phyloP scores from a whole-genome alignment of 352 stramenopile species.

The Phytophthora foliorum region DNA sequence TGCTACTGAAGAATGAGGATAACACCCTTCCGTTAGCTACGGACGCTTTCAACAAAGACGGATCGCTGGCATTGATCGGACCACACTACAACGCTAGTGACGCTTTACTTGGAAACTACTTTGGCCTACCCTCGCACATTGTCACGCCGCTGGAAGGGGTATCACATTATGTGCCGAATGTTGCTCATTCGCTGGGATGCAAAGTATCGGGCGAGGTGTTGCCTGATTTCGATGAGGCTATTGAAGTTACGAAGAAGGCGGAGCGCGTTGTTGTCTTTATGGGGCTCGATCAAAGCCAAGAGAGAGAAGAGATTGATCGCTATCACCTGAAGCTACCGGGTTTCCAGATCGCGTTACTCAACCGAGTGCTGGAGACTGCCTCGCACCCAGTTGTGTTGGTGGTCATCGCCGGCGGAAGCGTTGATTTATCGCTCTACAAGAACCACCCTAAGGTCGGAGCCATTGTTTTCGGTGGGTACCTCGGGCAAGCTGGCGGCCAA shows the following conservation, averaged over 20 bases:
- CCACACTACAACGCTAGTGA: conserved; percentile 76
- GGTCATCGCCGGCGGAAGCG: conserved; percentile 78
- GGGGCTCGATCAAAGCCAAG: conserved; percentile 70
- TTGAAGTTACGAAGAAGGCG: conserved; percentile 42
- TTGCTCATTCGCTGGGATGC: conserved; percentile 54
- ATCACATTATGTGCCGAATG: conserved; percentile 37
- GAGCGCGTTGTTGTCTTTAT: conserved; percentile 72
- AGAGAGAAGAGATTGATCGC: conserved; percentile 79
- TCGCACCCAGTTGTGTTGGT: conserved; percentile 78
- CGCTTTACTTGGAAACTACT: conserved; percentile 83
- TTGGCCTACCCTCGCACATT: conserved; percentile 68
- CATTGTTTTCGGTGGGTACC: conserved; percentile 78
- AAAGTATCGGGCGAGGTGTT: conserved; percentile 62
- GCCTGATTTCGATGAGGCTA: conserved; percentile 62
- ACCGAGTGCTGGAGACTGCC: conserved; percentile 53
- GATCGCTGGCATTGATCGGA: conserved; percentile 73
- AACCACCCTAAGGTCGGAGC: conserved; percentile 65
- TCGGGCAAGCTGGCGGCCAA: conserved; percentile 72
- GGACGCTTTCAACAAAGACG: conserved; percentile 25
- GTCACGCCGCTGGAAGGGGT: conserved; percentile 67
- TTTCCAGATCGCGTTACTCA: conserved; percentile 71
- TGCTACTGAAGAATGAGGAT: conserved; percentile 92
- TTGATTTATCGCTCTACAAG: conserved; percentile 77
- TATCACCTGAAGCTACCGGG: conserved; percentile 66
- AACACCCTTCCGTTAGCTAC: conserved; percentile 64